These are phyloP conservation scores for Schizosaccharomyces octosporus DNA, from an alignment of 805 yeast species.

Conservation along the genomic window DNA sequence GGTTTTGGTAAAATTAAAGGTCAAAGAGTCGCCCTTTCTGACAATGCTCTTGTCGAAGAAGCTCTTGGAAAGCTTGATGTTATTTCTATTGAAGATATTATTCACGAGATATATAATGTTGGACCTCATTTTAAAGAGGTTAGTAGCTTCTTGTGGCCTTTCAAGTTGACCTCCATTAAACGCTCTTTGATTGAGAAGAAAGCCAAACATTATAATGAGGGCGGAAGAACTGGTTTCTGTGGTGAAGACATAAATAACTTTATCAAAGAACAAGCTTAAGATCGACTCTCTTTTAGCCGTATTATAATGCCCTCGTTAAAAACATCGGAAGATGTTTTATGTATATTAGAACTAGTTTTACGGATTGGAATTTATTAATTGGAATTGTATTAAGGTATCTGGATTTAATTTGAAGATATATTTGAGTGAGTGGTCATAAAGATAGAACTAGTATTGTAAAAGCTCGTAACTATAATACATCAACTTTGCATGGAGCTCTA, in stretches of 20 bases:
- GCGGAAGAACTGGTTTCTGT: constrained; percentile 69
- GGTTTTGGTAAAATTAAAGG: constrained; percentile 62
- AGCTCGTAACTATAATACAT: neutral
- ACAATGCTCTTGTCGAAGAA: constrained; percentile 48
- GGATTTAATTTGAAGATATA: too few species aligned
- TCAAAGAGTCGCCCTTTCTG: constrained; percentile 49
- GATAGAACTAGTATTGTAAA: too few species aligned
- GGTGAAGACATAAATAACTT: constrained; percentile 54
- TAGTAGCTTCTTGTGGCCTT: constrained; percentile 67
- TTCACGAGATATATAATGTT: constrained; percentile 61
- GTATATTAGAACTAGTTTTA: neutral
- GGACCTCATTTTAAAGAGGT: constrained; percentile 73
- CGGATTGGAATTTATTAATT: neutral
- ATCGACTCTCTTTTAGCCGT: neutral
- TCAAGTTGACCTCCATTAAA: constrained; percentile 56
- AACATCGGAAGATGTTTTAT: neutral
- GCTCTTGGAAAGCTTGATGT: constrained; percentile 51
- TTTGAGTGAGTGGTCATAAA: too few species aligned
- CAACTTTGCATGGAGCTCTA: neutral
- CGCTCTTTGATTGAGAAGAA: constrained; percentile 63
- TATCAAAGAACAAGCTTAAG: constrained; percentile 14
- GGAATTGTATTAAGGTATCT: too few species aligned
- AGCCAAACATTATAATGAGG: constrained; percentile 65
- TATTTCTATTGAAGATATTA: constrained; percentile 49
- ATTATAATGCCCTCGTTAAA: neutral